Evolutionary conservation across 2,329 filamentous ascomycete species (phyloP), one percentile per base, ranked within the genome.

Genomic region (Trichoderma polysporum): DNA sequence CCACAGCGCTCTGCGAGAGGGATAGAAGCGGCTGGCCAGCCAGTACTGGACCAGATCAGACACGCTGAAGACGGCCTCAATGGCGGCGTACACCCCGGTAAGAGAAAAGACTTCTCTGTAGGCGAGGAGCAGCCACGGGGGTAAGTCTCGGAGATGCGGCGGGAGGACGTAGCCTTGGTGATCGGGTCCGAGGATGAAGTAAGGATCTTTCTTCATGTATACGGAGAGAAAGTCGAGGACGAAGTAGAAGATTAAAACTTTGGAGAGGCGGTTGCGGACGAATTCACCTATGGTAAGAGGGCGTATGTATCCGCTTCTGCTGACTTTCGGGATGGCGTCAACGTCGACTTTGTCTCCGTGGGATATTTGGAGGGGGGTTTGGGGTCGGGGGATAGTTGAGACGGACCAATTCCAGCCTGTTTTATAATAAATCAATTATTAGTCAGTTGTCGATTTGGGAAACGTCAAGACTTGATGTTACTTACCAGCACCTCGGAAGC

Each of bases 191-290:
- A 86, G 74, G 67, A 88, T 73, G 78, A 94, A 97, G 79, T 94
- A 97, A 0, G 90, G 89, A 73, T 98, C 94, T 62, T 86, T 85
- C 71, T 90, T 88, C 80, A 92, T 89, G 69, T 88, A 69, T 1
- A 88, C 84, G 73, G 91, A 91, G 61, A 92, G 77, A 7, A 88
- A 67, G 76, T 97, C 94, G 9, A 97, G 80, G 8, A 86, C 68
- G 13, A 95, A 70, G 74, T 92, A 95, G 70, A 83, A 81, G 41
- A 84, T 66, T 2, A 86, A 64, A n/a, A 90, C 78, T 6, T 74
- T 80, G 9, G 76, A 66, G 12, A 88, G 68, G 29, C 82, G 82
- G 17, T 74, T 71, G 65, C 77, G 75, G 47, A 89, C 66, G 50
- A 90, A 83, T 3, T 79, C 73, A 25, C 71, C 71, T 39, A 79